These are phyloP conservation scores for Irpex lacteus DNA, from an alignment of 1,284 basidiomycete species.

Conservation along the genomic window DNA sequence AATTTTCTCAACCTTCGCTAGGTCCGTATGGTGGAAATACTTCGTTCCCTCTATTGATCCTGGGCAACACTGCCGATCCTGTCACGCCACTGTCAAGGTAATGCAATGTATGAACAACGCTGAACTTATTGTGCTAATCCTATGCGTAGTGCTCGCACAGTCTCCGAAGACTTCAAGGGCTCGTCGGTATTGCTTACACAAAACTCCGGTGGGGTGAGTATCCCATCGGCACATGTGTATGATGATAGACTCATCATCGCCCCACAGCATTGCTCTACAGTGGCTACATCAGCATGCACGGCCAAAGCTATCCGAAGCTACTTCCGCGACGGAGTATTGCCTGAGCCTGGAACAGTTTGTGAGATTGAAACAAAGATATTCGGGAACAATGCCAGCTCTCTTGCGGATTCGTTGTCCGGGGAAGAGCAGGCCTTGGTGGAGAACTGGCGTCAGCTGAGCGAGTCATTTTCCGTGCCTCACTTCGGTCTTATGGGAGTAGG, in stretches of 20 bases:
- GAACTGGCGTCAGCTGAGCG: not conserved
- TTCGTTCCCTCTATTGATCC: slow-evolving; percentile 14
- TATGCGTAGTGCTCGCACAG: slow-evolving; percentile 16
- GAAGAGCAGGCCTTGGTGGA: not conserved
- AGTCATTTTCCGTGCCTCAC: not conserved
- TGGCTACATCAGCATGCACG: slow-evolving; percentile 12
- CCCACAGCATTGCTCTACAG: not conserved
- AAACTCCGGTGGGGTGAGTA: slow-evolving; percentile 18
- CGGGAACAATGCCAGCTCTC: not conserved
- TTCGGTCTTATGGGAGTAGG: not conserved
- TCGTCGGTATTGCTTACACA: slow-evolving; percentile 20
- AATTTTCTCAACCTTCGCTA: not conserved
- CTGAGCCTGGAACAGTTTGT: slow-evolving; percentile 10
- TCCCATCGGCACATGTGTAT: too few relatives aligned
- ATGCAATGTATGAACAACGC: not conserved
- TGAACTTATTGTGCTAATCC: not conserved
- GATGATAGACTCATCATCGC: too few relatives aligned
- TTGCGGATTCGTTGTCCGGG: too few relatives aligned
- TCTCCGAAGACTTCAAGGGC: slow-evolving; percentile 17
- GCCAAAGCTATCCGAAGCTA: slow-evolving; percentile 9
- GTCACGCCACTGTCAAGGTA: slow-evolving; percentile 13
- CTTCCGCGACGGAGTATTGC: slow-evolving; percentile 9
- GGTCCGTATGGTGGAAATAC: slow-evolving; percentile 17
- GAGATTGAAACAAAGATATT: slow-evolving; percentile 7
- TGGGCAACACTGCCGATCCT: slow-evolving; percentile 18